Evolutionary conservation across 306 rosid genomes (phyloP).

Genomic region (Cucumis cinereus): DNA sequence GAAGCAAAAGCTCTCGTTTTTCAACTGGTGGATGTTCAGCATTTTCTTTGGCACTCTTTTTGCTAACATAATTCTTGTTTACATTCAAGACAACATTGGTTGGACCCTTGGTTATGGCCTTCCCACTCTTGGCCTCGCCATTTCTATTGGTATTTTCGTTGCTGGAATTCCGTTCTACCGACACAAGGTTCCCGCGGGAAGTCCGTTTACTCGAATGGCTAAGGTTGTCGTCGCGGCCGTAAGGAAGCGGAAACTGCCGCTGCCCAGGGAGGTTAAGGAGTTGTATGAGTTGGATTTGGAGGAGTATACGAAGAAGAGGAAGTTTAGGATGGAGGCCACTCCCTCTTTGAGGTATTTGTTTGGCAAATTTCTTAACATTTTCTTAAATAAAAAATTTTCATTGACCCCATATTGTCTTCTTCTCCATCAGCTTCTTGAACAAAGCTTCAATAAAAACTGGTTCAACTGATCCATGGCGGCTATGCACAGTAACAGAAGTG

Average conservation of each 20-base stretch:
- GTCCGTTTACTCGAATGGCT: conserved; percentile 45
- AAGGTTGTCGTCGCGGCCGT: conserved; percentile 49
- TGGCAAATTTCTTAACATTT: not conserved
- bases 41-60: conserved; percentile 71
- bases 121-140: conserved; percentile 64
- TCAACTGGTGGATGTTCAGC: conserved; percentile 99
- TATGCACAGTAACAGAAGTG: conserved; percentile 18
- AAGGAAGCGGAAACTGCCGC: conserved; percentile 39
- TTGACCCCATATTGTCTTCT: too few species aligned
- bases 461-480: conserved; percentile 10
- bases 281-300: conserved; percentile 49
- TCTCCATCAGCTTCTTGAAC: conserved; percentile 1
- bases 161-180: conserved; percentile 64
- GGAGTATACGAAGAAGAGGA: conserved; percentile 33
- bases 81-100: conserved; percentile 78
- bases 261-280: conserved; percentile 40
- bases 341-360: conserved; percentile 55
- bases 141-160: conserved; percentile 47
- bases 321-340: conserved; percentile 57
- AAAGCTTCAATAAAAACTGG: conserved; percentile 15
- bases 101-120: conserved; percentile 85
- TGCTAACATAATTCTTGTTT: conserved; percentile 63
- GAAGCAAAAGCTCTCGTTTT: conserved; percentile 62
- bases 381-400: too few species aligned
- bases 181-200: conserved; percentile 42